These are phyloP conservation scores for Blastocystis sp. DNA, from an alignment of 352 stramenopile species.

Conservation along the genomic window DNA sequence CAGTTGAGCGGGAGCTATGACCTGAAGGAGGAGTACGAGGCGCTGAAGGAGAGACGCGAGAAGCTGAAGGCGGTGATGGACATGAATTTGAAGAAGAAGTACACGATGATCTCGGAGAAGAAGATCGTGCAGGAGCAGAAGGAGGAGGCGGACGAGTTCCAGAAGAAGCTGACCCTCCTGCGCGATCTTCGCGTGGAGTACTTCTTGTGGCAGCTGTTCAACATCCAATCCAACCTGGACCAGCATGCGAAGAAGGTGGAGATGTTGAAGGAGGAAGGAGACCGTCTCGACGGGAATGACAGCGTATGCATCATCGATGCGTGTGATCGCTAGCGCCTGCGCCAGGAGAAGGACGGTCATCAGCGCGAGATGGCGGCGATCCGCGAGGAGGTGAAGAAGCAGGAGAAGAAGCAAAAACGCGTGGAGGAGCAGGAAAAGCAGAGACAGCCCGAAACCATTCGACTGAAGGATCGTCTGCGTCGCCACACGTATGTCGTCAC, in stretches of 20 bases:
- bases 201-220: conserved; percentile 91
- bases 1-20: conserved; percentile 88
- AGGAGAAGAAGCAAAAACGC: conserved; percentile 82
- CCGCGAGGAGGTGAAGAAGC: conserved; percentile 75
- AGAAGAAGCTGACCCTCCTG: conserved; percentile 77
- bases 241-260: conserved; percentile 79
- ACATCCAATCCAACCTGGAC: conserved; percentile 85
- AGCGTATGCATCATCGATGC: neutral
- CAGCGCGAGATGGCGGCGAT: conserved; percentile 74
- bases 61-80: conserved; percentile 75
- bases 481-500: conserved; percentile 7
- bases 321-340: conserved; percentile 71
- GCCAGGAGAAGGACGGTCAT: conserved; percentile 76
- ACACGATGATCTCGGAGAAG: conserved; percentile 83
- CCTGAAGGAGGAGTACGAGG: conserved; percentile 78
- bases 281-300: conserved; percentile 68
- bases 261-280: conserved; percentile 73
- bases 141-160: conserved; percentile 83
- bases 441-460: conserved; percentile 33
- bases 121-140: conserved; percentile 88
- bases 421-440: conserved; percentile 86
- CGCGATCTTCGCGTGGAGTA: conserved; percentile 81
- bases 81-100: conserved; percentile 90
- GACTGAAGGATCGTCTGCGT: conserved; percentile 32
- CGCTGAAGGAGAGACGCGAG: conserved; percentile 78